A percentile compares a stretch with the other conserved stretches of the same genome.
Evolutionary conservation across 352 stramenopile species (phyloP).

Genomic region (Saprolegnia parasitica): DNA sequence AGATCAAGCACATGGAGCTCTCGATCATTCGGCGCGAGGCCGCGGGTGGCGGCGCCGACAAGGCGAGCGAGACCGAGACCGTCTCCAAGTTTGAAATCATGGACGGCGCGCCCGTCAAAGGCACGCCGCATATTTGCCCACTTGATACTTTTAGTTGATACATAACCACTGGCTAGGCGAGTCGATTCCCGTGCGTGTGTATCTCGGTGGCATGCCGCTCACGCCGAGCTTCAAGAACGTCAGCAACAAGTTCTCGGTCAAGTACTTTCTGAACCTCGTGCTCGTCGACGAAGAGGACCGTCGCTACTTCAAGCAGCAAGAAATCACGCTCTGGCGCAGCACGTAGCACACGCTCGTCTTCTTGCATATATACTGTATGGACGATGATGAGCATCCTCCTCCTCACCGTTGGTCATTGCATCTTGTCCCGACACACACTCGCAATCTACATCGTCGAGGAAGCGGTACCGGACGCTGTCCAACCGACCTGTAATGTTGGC

Average conservation of each 20-base stretch:
- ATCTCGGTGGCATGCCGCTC: slow-evolving; percentile 85
- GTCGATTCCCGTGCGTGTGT: slow-evolving; percentile 95
- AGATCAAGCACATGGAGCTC: slow-evolving; percentile 99
- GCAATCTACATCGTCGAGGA: no score
- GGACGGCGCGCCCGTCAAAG: slow-evolving; percentile 96
- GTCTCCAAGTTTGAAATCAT: slow-evolving; percentile 99
- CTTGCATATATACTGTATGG: neutral
- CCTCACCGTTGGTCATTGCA: no score
- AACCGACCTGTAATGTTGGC: no score
- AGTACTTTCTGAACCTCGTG: slow-evolving; percentile 98
- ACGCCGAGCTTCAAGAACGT: slow-evolving; percentile 88
- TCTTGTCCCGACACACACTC: no score
- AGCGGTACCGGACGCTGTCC: no score
- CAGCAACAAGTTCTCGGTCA: slow-evolving; percentile 90
- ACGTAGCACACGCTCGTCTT: neutral
- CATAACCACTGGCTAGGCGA: slow-evolving; percentile 42
- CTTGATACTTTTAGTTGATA: no score
- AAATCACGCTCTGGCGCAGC: slow-evolving; percentile 95
- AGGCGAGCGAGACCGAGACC: slow-evolving; percentile 94
- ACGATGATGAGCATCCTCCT: no score
- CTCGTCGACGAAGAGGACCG: slow-evolving; percentile 98
- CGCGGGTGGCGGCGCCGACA: slow-evolving; percentile 67
- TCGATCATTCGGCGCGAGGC: slow-evolving; percentile 95
- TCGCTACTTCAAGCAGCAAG: slow-evolving; percentile 99
- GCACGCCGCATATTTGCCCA: slow-evolving; percentile 3